Conservation (phyloP, 2,329 filamentous ascomycete species). For the Colletotrichum higginsianum region DNA sequence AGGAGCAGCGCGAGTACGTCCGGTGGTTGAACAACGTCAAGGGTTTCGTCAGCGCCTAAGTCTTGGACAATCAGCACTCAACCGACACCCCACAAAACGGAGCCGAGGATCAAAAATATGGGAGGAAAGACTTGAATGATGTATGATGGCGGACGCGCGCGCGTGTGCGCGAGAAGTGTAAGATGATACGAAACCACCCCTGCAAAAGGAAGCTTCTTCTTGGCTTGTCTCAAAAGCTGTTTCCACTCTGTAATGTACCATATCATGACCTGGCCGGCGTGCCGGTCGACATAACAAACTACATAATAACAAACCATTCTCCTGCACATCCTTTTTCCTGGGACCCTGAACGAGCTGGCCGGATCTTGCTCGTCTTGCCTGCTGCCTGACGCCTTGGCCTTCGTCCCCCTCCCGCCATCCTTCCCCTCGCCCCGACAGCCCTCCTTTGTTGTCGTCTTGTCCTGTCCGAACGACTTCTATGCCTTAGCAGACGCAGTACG, state of each 20-base stretch:
- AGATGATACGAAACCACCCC: conserved; percentile 33
- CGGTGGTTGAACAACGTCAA: conserved; percentile 91
- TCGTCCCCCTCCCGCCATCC: background rate
- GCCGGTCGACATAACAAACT: conserved; percentile 33
- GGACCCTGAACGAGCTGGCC: no score
- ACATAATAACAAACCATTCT: conserved; percentile 31
- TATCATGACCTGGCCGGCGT: conserved; percentile 38
- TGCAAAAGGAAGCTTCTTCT: conserved; percentile 36
- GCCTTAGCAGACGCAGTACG: background rate
- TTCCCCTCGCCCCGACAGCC: background rate
- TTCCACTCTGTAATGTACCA: conserved; percentile 44
- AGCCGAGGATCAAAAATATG: conserved; percentile 7
- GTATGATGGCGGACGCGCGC: conserved; percentile 35
- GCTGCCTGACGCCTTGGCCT: background rate
- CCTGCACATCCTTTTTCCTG: background rate
- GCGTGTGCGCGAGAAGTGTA: conserved; percentile 27
- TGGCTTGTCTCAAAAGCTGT: conserved; percentile 41
- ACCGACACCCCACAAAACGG: background rate
- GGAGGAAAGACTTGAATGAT: conserved; percentile 33
- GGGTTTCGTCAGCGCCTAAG: conserved; percentile 82
- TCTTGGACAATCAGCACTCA: background rate
- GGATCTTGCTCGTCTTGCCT: background rate
- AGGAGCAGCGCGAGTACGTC: conserved; percentile 98
- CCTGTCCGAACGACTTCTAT: no score
- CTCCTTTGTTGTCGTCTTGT: no score